Evolutionary conservation across 1,139 yeast species (phyloP).

Genomic region (Yamadazyma friedrichii): DNA sequence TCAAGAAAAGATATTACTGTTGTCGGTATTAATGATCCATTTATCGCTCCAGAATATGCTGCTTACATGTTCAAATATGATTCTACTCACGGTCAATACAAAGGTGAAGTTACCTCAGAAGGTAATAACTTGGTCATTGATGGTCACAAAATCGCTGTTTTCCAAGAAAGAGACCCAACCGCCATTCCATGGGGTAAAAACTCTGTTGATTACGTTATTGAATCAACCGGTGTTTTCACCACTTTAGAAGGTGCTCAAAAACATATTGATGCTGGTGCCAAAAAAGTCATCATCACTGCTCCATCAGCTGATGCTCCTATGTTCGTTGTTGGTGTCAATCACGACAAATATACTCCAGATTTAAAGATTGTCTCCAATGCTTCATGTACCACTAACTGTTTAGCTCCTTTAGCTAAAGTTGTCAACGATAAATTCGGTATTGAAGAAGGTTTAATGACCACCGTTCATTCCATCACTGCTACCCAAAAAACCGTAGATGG

Average conservation of each 20-base stretch:
- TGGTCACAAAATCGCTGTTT: conserved; percentile 67
- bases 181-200: conserved; percentile 78
- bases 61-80: conserved; percentile 88
- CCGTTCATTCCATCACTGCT: conserved; percentile 88
- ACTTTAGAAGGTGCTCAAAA: conserved; percentile 72
- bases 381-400: conserved; percentile 88
- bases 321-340: conserved; percentile 85
- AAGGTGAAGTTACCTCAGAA: conserved; percentile 63
- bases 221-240: conserved; percentile 91
- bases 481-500: conserved; percentile 91
- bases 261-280: conserved; percentile 84
- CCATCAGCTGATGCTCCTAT: conserved; percentile 88
- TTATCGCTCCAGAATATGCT: conserved; percentile 80
- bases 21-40: conserved; percentile 82
- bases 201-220: conserved; percentile 79
- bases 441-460: conserved; percentile 88
- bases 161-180: conserved; percentile 78
- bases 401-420: conserved; percentile 86
- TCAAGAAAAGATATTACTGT: conserved; percentile 68
- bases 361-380: conserved; percentile 77
- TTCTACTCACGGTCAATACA: conserved; percentile 78
- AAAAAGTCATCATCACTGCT: conserved; percentile 86
- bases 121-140: conserved; percentile 60
- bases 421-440: conserved; percentile 77
- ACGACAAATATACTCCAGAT: conserved; percentile 68